Evolutionary conservation across 768 basidiomycete genomes (phyloP).

Genomic region (Artomyces pyxidatus): DNA sequence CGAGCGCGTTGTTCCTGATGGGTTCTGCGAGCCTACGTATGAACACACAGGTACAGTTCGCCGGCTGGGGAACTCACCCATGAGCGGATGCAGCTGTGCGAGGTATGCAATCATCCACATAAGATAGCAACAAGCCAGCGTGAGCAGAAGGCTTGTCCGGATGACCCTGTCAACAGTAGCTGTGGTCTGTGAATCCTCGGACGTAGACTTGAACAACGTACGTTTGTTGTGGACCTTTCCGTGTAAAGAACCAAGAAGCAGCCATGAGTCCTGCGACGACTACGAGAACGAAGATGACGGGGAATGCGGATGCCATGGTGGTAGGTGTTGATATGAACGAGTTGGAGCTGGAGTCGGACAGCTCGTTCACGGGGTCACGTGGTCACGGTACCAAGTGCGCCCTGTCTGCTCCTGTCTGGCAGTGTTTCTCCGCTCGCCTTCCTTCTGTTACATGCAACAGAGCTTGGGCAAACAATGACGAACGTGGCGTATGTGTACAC

Average conservation of each 20-base stretch:
- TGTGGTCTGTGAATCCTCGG: not conserved
- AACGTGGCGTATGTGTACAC: too few species aligned
- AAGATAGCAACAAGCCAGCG: constrained; percentile 79
- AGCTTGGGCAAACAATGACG: too few species aligned
- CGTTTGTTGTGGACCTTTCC: constrained; percentile 89
- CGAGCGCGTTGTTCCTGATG: constrained; percentile 17
- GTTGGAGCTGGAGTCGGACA: too few species aligned
- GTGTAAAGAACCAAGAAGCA: constrained; percentile 57
- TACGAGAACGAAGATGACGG: constrained; percentile 59
- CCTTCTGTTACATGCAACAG: too few species aligned
- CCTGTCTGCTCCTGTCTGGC: too few species aligned
- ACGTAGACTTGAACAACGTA: constrained; percentile 30
- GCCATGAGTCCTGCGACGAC: constrained; percentile 58
- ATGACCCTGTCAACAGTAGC: constrained; percentile 48
- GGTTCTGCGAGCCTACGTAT: constrained; percentile 4
- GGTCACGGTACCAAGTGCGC: too few species aligned
- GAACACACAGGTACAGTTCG: too few species aligned
- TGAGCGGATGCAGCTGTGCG: constrained; percentile 86
- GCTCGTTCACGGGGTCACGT: too few species aligned
- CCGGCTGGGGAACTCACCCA: constrained; percentile 47
- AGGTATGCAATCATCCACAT: constrained; percentile 98
- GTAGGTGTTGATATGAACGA: not conserved
- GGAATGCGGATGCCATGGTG: constrained; percentile 62
- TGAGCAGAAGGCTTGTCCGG: constrained; percentile 71
- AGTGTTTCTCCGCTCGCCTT: too few species aligned